Base-by-base conservation (phyloP, 2,329 filamentous ascomycete species). In the Colletotrichum endophyticum region DNA sequence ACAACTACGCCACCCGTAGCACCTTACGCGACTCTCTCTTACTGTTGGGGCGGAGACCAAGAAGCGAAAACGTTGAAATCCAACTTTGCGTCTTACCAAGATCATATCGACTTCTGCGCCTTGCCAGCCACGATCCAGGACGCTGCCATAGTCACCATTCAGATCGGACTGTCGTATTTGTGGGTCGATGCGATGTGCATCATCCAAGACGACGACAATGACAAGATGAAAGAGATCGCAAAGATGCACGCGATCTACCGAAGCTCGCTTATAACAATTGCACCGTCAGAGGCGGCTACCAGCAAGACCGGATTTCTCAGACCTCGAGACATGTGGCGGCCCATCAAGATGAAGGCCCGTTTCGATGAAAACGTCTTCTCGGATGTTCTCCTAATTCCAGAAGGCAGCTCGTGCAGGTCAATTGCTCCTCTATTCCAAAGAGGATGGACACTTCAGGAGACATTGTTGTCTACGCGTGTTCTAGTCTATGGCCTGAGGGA, bases 181-280 rank as follows among this genome's bases (percentile, higher is more conserved):
- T 78, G 78, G 78, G 56, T 78, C 0, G 77, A 79, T 32, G 57
- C 63, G 1, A 73, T 78, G 27, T 78, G 78, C 27, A 72, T 79
- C 1, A 66, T 76, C 5, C 75, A 78, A 49, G 70, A 78, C 49
- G 70, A 78, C 53, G 30, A 64, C 2, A 3, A 62, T 0, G 68
- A 71, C 25, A 62, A 62, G 57, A 13, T 56, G 9, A 34, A 11
- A 13, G 53, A 71, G 6, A 49, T 71, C 2, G 16, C 68, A 28
- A 59, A 27, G 6, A 71, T 71, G 68, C 61, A 49, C 27, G 57
- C 34, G 0, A 32, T 64, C 2, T 64, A 71, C 30, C 4, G 13
- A 9, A 56, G 53, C 36, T 62, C 68, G 0, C 30, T 0, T 1
- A 3, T 71, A 8, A 71, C 68, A 2, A 49, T 71, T 11, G 56